Percentiles rank a stretch among this genome's conserved stretches.
Evolutionary conservation across 345 rosid genomes (phyloP).

Genomic region (Rhodamnia rubescens): DNA sequence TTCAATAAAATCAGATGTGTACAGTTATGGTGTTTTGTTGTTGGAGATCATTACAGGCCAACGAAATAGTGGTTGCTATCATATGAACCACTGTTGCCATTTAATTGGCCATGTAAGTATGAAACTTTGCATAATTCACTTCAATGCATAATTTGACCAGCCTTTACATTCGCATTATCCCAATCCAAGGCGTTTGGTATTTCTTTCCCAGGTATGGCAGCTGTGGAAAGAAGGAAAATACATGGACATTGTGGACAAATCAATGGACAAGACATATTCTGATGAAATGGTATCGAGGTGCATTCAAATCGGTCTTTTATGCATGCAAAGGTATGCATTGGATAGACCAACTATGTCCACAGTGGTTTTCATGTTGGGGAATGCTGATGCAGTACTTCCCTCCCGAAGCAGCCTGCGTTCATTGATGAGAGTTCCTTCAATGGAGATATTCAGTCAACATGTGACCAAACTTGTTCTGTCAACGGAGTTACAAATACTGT

Average conservation of each 20-base stretch:
- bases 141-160: too few relatives aligned
- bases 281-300: background rate
- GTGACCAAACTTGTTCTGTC: background rate
- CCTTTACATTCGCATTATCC: background rate
- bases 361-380: conserved; percentile 4
- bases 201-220: conserved; percentile 1
- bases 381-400: background rate
- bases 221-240: conserved; percentile 3
- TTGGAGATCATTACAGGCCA: background rate
- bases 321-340: background rate
- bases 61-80: too few relatives aligned
- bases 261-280: background rate
- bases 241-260: background rate
- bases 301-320: conserved; percentile 7
- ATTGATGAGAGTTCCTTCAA: background rate
- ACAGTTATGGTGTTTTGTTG: background rate
- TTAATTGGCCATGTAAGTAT: too few relatives aligned
- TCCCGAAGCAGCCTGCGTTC: background rate
- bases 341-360: conserved; percentile 7
- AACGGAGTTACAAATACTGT: background rate
- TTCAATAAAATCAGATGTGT: background rate
- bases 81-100: too few relatives aligned
- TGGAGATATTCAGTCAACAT: background rate
- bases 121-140: too few relatives aligned
- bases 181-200: background rate